Evolutionary conservation across 1,284 basidiomycete genomes (phyloP), one percentile per base, ranked within the genome.

Genomic region (Cystobasidium sp.): DNA sequence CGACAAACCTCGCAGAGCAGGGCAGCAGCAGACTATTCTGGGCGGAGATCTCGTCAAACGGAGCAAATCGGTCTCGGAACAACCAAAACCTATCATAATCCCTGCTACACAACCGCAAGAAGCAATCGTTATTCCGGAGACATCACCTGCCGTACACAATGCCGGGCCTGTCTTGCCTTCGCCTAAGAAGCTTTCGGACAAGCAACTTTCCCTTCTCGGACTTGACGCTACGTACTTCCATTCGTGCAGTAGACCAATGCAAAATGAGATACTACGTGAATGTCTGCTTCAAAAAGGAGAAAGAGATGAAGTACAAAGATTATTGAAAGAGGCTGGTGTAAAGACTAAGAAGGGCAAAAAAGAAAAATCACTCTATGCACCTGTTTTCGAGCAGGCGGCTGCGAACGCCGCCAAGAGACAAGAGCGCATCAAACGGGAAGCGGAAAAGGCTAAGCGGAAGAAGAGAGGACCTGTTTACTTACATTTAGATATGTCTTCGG

Each of bases 261-360:
- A 77, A 49, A 44, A 31, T 20, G 69, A 75, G 20, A 46, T 68
- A 2, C 24, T 75, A 41, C 49, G 62, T 12, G 70, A 73, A 22
- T 49, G 56, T 43, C 43, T 73, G 12, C 52, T 68, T n/a, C 22
- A 39, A 18, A 49, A 55, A 43, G 62, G 67, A 39, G 63, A 70
- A 46, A 65, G 43, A 12, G 78, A 84, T 88, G 78, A 83, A 88
- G 70, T 81, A 85, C 76, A 90, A 87, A 85, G 86, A 84, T 83
- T 3, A 86, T 85, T 76, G 88, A 90, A 79, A 76, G 82, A 67
- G 81, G 82, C 47, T 84, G 84, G 55, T 83, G 84, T 61, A 79
- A 81, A 46, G 64, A 75, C 10, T 82, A 80, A 43, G 77, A 77
- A 22, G 82, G 79, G 77, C 82, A 81, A 52, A 80, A 79, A 71